Conservation (phyloP, 139 green algal species). For the Helicosporidium sp. region DNA sequence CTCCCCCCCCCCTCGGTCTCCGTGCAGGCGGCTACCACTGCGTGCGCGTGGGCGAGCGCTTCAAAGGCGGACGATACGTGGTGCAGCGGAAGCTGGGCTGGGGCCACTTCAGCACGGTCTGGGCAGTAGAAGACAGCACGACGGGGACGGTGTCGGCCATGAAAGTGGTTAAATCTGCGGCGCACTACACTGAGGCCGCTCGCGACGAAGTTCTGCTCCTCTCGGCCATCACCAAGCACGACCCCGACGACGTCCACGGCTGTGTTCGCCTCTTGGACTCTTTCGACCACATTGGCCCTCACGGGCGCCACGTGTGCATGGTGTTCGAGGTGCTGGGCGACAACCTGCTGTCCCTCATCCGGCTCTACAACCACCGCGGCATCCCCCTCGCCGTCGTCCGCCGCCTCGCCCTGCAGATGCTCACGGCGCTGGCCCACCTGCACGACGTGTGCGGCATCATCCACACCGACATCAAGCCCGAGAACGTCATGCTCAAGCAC, state of each 20-base stretch:
- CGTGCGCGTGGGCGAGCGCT: slow-evolving; percentile 71
- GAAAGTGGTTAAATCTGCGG: slow-evolving; percentile 83
- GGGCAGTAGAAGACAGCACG: slow-evolving; percentile 58
- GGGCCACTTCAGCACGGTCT: slow-evolving; percentile 99
- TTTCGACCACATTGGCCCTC: slow-evolving; percentile 80
- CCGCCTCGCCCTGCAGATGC: slow-evolving; percentile 57
- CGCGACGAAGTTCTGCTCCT: slow-evolving; percentile 87
- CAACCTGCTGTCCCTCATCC: slow-evolving; percentile 60
- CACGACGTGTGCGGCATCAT: slow-evolving; percentile 63
- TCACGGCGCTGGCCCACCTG: slow-evolving; percentile 80
- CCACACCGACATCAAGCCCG: slow-evolving; percentile 91
- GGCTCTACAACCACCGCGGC: slow-evolving; percentile 30
- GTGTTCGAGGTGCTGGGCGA: slow-evolving; percentile 84
- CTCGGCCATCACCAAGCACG: slow-evolving; percentile 44
- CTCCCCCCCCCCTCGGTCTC: slow-evolving; percentile 32
- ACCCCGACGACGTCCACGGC: slow-evolving; percentile 28
- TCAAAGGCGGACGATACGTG: slow-evolving; percentile 67
- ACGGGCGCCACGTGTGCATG: slow-evolving; percentile 93
- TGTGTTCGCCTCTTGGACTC: slow-evolving; percentile 65
- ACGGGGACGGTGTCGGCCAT: slow-evolving; percentile 22
- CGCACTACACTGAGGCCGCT: slow-evolving; percentile 91
- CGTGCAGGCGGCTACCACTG: slow-evolving; percentile 81
- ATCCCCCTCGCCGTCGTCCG: slow-evolving; percentile 69
- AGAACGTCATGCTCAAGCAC: slow-evolving; percentile 84
- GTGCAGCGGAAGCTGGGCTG: slow-evolving; percentile 91